Percentiles rank a stretch among this genome's conserved stretches.
Evolutionary conservation across 169 alveolate genomes (phyloP).

Genomic region (Cryptosporidium ubiquitum): DNA sequence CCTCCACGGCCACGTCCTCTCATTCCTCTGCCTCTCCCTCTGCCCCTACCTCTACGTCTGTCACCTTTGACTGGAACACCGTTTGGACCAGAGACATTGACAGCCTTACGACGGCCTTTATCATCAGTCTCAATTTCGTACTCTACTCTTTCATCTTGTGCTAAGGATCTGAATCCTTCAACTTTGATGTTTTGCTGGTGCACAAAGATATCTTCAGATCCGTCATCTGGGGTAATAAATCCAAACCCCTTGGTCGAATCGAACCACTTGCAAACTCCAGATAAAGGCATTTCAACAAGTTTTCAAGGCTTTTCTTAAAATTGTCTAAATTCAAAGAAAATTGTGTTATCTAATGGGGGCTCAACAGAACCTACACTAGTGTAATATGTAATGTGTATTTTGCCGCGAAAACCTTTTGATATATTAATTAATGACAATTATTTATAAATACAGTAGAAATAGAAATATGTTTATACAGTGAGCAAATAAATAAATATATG

Average conservation of each 20-base stretch:
- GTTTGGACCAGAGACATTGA: constrained; percentile 83
- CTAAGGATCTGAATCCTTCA: constrained; percentile 83
- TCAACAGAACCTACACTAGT: not conserved
- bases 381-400: not conserved
- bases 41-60: constrained; percentile 60
- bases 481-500: not conserved
- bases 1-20: constrained; percentile 77
- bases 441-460: too few relatives aligned
- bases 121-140: constrained; percentile 79
- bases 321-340: not conserved
- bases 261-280: constrained; percentile 86
- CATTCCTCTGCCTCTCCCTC: constrained; percentile 72
- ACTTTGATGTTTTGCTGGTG: constrained; percentile 84
- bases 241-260: constrained; percentile 86
- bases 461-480: too few relatives aligned
- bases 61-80: constrained; percentile 83
- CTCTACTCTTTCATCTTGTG: constrained; percentile 82
- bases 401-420: not conserved
- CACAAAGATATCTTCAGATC: constrained; percentile 83
- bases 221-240: constrained; percentile 83
- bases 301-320: not conserved
- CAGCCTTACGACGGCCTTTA: constrained; percentile 83
- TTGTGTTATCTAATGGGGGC: constrained; percentile 4
- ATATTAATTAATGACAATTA: too few relatives aligned
- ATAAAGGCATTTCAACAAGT: constrained; percentile 53